phyloP scores from a whole-genome alignment of 1,139 yeast genomes.

The Kodamaea sp. region DNA sequence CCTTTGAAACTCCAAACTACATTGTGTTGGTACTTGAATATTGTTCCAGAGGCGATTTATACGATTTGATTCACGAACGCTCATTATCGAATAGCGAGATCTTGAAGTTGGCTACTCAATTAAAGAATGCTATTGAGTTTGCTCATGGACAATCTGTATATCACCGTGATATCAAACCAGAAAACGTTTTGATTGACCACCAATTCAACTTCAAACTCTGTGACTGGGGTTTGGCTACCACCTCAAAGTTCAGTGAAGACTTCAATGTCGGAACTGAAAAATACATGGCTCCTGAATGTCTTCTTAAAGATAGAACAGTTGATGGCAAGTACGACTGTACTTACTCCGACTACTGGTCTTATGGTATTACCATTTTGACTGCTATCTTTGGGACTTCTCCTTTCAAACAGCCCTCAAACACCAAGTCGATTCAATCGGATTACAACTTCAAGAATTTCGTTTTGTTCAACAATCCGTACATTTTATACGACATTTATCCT shows the following conservation, averaged over 20 bases:
- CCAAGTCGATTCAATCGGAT: slow-evolving; percentile 28
- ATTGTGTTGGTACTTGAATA: slow-evolving; percentile 51
- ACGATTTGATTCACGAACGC: slow-evolving; percentile 40
- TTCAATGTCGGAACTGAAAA: slow-evolving; percentile 58
- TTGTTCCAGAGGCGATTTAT: slow-evolving; percentile 51
- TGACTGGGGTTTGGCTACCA: slow-evolving; percentile 60
- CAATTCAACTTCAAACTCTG: slow-evolving; percentile 48
- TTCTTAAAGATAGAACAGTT: slow-evolving; percentile 17
- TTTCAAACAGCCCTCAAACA: slow-evolving; percentile 27
- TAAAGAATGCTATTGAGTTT: slow-evolving; percentile 39
- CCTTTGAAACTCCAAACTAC: slow-evolving; percentile 43
- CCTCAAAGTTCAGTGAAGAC: slow-evolving; percentile 34
- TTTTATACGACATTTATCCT: slow-evolving; percentile 45
- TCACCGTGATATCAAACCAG: slow-evolving; percentile 60
- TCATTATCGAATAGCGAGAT: slow-evolving; percentile 14
- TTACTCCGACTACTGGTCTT: slow-evolving; percentile 45
- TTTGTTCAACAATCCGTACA: slow-evolving; percentile 31
- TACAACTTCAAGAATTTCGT: slow-evolving; percentile 43
- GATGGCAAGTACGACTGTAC: slow-evolving; percentile 33
- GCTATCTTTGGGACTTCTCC: slow-evolving; percentile 52
- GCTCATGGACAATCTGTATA: slow-evolving; percentile 47
- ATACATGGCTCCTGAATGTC: slow-evolving; percentile 59
- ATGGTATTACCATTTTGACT: slow-evolving; percentile 46
- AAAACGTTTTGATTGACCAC: slow-evolving; percentile 46
- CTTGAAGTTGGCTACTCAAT: slow-evolving; percentile 29